A percentile compares a stretch with the other conserved stretches of the same genome.
These are phyloP conservation scores for Exophiala aquamarina DNA, from an alignment of 2,329 filamentous ascomycete genomes.

Conservation along the genomic window DNA sequence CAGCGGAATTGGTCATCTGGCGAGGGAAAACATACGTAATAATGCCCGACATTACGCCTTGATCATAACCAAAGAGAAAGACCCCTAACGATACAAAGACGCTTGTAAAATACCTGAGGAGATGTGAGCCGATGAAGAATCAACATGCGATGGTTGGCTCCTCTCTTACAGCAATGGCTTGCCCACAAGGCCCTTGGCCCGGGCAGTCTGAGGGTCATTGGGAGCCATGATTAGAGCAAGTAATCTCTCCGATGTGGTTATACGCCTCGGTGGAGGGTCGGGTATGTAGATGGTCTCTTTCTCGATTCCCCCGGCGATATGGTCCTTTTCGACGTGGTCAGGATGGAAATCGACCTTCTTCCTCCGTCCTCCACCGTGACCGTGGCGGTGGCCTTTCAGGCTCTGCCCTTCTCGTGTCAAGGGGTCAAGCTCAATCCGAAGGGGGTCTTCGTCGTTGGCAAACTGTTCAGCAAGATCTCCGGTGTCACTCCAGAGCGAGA, in stretches of 20 bases:
- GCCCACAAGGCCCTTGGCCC: slow-evolving; percentile 89
- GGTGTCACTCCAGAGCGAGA: slow-evolving; percentile 88
- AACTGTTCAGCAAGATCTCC: slow-evolving; percentile 93
- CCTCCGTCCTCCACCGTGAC: slow-evolving; percentile 30
- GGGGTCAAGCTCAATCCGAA: slow-evolving; percentile 65
- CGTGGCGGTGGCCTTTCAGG: slow-evolving; percentile 32
- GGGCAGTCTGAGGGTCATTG: slow-evolving; percentile 64
- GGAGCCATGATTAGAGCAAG: slow-evolving; percentile 83
- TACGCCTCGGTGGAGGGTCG: slow-evolving; percentile 60
- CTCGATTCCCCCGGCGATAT: slow-evolving; percentile 42
- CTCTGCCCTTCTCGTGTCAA: slow-evolving; percentile 41
- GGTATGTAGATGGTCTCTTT: slow-evolving; percentile 85
- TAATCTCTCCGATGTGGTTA: slow-evolving; percentile 67
- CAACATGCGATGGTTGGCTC: slow-evolving; percentile 26
- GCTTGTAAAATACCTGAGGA: slow-evolving; percentile 82
- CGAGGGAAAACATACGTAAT: slow-evolving; percentile 56
- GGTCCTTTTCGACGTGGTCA: slow-evolving; percentile 42
- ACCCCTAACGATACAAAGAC: slow-evolving; percentile 67
- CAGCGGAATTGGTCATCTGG: slow-evolving; percentile 7
- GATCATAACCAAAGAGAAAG: slow-evolving; percentile 66
- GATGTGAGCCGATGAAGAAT: not conserved
- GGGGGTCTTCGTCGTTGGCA: slow-evolving; percentile 77
- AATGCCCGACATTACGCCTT: slow-evolving; percentile 68
- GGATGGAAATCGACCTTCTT: slow-evolving; percentile 29
- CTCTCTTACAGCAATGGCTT: slow-evolving; percentile 80